Evolutionary conservation across 116 monocot species (phyloP), one percentile per base, ranked within the genome.

Genomic region (Dioscorea cayenensis): DNA sequence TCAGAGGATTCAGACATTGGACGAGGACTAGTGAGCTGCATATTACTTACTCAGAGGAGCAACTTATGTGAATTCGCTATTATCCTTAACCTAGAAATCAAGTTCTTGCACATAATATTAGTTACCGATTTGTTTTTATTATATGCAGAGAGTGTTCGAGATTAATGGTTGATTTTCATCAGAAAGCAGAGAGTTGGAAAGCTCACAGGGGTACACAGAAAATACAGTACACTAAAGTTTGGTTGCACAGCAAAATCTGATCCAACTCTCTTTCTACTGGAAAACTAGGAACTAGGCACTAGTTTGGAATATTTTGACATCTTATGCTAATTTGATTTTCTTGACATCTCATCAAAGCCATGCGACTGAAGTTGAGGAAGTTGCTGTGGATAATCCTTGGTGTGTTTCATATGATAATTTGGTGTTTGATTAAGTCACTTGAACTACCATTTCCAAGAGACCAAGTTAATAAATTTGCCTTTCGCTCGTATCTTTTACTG

Each of bases 141-240:
- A 52, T 3, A 38, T 76, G 77, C 79, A 96, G 96, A 25, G 96
- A 90, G 22, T 96, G 96, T 71, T 84, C 96, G 2, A 86, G 80
- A 65, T 71, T 79, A 77, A 88, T 96, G 96, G 90, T 92, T 25
- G 81, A 83, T 20, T 84, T 92, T 61, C 96, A 96, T 73, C 84
- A 82, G 59, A 86, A 79, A 65, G 80, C 92, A 29, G 88, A n/a
- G 77, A 23, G 62, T 55, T 2, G 92, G 96, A 18, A 92, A 90
- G 75, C 79, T 96, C 11, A 96, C 90, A 13, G 87, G 90, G 1
- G 96, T 88, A 3, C 83, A 92, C 48, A 82, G 86, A 71, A 96
- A 96, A 71, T 96, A 90, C 73, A 86, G 77, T 69, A 84, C 88
- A 3, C 79, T 60, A 64, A 85, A 77, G 68, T 96, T 83, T 68